Base-by-base conservation (phyloP, 1,284 basidiomycete species). In the Rhodotorula sp. region DNA sequence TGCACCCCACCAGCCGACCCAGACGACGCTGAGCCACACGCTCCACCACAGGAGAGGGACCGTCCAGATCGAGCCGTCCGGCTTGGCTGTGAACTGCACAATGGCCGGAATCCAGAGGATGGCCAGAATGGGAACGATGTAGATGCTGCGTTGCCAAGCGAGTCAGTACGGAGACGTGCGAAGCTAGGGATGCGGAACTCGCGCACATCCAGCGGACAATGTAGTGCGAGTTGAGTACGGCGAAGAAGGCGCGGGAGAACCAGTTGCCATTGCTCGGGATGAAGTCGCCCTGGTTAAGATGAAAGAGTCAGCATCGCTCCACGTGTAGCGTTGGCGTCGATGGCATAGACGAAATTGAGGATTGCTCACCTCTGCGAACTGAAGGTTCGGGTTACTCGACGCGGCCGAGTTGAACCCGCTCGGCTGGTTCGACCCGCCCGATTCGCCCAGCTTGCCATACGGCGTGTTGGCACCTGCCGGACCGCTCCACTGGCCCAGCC, bases 1-100 rank as follows among this genome's bases (percentile, higher is more conserved):
- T 10, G 88, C 84, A 53, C 82, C 87, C 92, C 92, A 96, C 91
- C 92, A 95, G 27, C 91, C 91, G 84, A 59, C 56, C 78, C 77
- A 78, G 9, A 74, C 75, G 56, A 79, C 73, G 23, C 75, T 68
- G n/a, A 79, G 68, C 75, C 76, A 79, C 56, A 72, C 64, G 67
- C 90, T 92, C 92, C 92, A 96, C 87, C 88, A 94, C 16, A 91
- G 67, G 54, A 92, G 82, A 65, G 84, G 85, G 17, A 90, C 86
- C 14, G 84, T 83, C 87, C 83, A 85, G 73, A 83, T 78, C 60
- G 82, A 84, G 23, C 87, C 87, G 64, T 87, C 81, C 7, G 84
- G 86, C 66, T 83, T 87, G 10, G 82, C 84, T 0, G 91, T 89
- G 25, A 92, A 80, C 41, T 86, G 86, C 42, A 95, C 80, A 72